phyloP scores from a whole-genome alignment of 495 filamentous ascomycete genomes.

The Schizothecium vesticola region DNA sequence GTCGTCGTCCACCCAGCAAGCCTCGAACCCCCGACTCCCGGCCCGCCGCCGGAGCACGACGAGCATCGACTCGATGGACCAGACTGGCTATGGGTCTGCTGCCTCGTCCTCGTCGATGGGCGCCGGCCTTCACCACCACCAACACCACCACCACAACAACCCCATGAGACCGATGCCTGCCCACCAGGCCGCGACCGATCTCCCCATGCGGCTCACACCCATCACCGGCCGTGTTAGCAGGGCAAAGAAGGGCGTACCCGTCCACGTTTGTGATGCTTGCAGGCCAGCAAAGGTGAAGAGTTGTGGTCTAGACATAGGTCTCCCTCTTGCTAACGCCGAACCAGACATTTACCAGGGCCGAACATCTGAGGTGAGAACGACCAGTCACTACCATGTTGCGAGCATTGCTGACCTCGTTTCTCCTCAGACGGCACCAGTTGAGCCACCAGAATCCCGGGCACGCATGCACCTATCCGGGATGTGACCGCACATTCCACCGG shows the following conservation, averaged over 20 bases:
- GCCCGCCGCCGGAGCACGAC: conserved; percentile 37
- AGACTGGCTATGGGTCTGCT: conserved; percentile 32
- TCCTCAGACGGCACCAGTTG: conserved; percentile 72
- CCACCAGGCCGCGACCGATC: conserved; percentile 24
- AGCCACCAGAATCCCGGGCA: conserved; percentile 72
- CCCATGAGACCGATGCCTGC: conserved; percentile 39
- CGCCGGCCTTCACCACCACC: conserved; percentile 1
- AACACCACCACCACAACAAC: conserved; percentile 14
- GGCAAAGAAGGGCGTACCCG: conserved; percentile 76
- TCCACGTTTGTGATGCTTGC: conserved; percentile 68
- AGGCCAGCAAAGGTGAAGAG: conserved; percentile 53
- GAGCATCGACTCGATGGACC: conserved; percentile 45
- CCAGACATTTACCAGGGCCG: conserved; percentile 77
- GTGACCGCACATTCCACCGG: conserved; percentile 61
- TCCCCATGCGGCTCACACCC: conserved; percentile 55
- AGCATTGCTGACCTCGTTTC: background rate
- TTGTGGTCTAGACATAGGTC: background rate
- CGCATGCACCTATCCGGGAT: conserved; percentile 59
- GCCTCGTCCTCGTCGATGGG: conserved; percentile 30
- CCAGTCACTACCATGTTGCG: background rate
- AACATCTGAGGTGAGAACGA: conserved; percentile 67
- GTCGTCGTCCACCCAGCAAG: conserved; percentile 8
- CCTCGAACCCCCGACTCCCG: conserved; percentile 18
- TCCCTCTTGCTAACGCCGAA: conserved; percentile 6
- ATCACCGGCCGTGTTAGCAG: conserved; percentile 72